Evolutionary conservation across 2,329 filamentous ascomycete genomes (phyloP), one percentile per base, ranked within the genome.

Genomic region (Colletotrichum australisinense): DNA sequence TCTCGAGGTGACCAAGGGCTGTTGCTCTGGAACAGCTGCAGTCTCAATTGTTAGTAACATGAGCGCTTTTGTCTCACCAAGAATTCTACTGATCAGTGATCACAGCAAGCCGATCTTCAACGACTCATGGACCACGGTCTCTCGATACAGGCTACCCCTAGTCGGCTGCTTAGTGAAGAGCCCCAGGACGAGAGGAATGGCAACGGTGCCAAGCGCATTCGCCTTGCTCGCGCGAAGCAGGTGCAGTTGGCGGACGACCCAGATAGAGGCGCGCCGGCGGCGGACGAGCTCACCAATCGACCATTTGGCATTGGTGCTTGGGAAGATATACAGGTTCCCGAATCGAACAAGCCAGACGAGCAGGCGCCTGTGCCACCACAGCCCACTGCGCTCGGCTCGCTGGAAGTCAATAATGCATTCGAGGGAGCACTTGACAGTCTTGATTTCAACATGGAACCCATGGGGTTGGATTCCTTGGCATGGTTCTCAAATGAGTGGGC

Each of bases 331-430:
- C 30, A 73, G 67, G 65, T 75, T 32, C 57, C 72, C 67, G 26
- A 74, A 64, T 32, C 74, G 19, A 42, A 73, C 30, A 75, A 49
- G 64, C 57, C 60, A 35, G 46, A 32, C 35, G 58, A 63, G 32
- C 32, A 66, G 64, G 63, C 69, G 59, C 32, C 26, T 28, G 38
- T 63, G 52, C 56, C 67, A 46, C 24, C n/a, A 14, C 30, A 79
- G 64, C 58, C 76, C 79, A 74, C 63, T 42, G 69, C 83, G 9
- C 80, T 82, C 32, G 80, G 82, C 24, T 80, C 82, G 1, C 78
- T 85, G 4, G 85, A 87, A 71, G 81, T 87, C n/a, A 87, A 87
- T 62, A 88, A 86, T 52, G 86, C 86, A 0, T 88, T 87, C 59
- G 86, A 88, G 67, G 86, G 86, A 2, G 85, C 86, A 0, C 81